Evolutionary conservation across 2,329 filamentous ascomycete species (phyloP), one percentile per base, ranked within the genome.

Genomic region (Sporothrix inflata): DNA sequence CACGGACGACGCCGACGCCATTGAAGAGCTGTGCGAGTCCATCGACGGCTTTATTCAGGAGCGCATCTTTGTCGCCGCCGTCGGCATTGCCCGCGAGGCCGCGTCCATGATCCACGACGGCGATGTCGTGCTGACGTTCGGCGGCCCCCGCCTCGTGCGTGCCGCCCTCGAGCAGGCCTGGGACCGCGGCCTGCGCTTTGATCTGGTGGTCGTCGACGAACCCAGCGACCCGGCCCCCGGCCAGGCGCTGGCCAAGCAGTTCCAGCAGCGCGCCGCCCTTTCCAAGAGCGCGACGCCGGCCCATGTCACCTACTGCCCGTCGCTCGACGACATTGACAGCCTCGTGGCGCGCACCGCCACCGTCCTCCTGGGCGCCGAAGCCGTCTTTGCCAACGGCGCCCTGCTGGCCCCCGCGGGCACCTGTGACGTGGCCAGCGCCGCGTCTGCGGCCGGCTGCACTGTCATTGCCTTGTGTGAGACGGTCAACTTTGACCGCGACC

Each of bases 371-470:
- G 94, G 94, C 14, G 94, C 94, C 4, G 94, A 98, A 79, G 93
- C 94, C 51, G 96, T 99, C 90, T 96, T 97, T 83, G 94, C 93
- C 76, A 98, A 98, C 81, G 96, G 96, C 8, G 89, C 93, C 45
- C 87, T 99, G 77, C 97, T 97, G 81, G 95, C 92, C 4, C 90
- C 94, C 24, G 90, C 94, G 11, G 96, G 96, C 74, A 97, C 94
- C 3, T 93, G 93, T 30, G 89, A 96, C 73, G 88, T 98, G 11
- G 94, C 95, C 21, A 92, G 96, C 84, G 90, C 92, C 0, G 95
- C 94, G 6, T 89, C 91, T 69, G 89, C 92, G 72, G 85, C 90
- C 24, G 90, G 91, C 72, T 88, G 94, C 49, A 92, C 93, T 0
- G 93, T 98, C 73, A 90, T 97, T 45, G 93, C 97, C 3, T 92